Percentiles rank a stretch among this genome's conserved stretches.
Evolutionary conservation across 139 green algal species (phyloP).

Genomic region (Raphidocelis subcapitata): DNA sequence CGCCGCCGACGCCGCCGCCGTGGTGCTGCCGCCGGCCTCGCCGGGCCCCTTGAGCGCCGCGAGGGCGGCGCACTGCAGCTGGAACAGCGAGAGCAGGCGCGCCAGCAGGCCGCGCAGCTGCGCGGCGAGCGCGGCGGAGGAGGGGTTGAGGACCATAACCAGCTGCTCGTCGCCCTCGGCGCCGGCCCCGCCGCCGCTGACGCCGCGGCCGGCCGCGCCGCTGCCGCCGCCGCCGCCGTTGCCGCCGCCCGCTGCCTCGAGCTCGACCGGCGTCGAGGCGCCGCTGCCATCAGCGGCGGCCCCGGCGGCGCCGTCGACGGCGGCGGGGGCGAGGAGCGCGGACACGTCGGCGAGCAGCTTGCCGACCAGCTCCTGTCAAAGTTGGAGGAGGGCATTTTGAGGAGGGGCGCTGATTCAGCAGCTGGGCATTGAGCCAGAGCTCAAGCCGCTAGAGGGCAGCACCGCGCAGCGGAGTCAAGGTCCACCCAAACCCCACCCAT

Average conservation of each 20-base stretch:
- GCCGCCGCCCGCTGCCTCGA: slow-evolving; percentile 6
- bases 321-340: slow-evolving; percentile 23
- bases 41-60: no score
- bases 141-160: not conserved
- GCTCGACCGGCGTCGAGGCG: slow-evolving; percentile 11
- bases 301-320: slow-evolving; percentile 17
- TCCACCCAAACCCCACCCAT: no score
- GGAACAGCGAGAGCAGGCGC: no score
- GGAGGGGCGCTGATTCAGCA: no score
- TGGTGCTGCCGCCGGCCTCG: not conserved
- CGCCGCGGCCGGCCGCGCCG: not conserved
- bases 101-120: slow-evolving; percentile 6
- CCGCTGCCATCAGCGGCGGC: slow-evolving; percentile 8
- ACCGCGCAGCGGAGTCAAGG: no score
- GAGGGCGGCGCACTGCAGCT: no score
- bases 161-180: not conserved
- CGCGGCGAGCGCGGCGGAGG: slow-evolving; percentile 9
- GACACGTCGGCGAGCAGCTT: slow-evolving; percentile 24
- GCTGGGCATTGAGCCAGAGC: no score
- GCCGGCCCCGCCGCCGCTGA: not conserved
- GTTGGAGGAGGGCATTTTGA: no score
- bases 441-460: no score
- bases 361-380: slow-evolving; percentile 20
- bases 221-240: slow-evolving; percentile 1
- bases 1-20: not conserved